Conservation (phyloP, 2,329 filamentous ascomycete species). For the Aspergillus sp. region DNA sequence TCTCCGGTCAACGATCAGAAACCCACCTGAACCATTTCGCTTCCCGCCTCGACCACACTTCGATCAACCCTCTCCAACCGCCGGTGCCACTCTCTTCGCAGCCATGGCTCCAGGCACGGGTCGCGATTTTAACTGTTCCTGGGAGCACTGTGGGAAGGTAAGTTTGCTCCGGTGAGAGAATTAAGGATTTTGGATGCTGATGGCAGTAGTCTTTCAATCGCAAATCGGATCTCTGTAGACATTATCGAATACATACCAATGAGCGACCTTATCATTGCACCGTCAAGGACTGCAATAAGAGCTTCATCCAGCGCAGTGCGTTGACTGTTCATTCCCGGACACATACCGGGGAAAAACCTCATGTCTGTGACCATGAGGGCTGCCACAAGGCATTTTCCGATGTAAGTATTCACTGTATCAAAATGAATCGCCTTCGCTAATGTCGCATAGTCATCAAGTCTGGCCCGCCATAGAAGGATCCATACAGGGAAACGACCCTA, state of each 20-base stretch:
- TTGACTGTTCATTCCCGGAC: conserved; percentile 42
- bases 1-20: background rate
- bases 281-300: conserved; percentile 40
- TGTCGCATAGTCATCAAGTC: conserved; percentile 29
- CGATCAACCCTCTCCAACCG: background rate
- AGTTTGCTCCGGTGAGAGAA: conserved; percentile 1
- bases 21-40: background rate
- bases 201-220: conserved; percentile 40
- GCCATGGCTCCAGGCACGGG: conserved; percentile 35
- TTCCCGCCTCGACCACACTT: background rate
- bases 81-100: background rate
- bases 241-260: conserved; percentile 44
- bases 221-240: conserved; percentile 42
- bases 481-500: conserved; percentile 37
- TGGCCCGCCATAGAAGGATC: conserved; percentile 35
- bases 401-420: conserved; percentile 21
- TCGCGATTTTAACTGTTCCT: conserved; percentile 40
- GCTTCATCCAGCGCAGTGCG: conserved; percentile 43
- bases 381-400: conserved; percentile 41
- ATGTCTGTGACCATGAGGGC: conserved; percentile 37
- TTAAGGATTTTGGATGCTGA: background rate
- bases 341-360: conserved; percentile 40
- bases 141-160: conserved; percentile 40
- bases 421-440: conserved; percentile 4
- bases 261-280: conserved; percentile 43